Conservation (phyloP, 192 early-diverging fungal genomes). For the Glomus cerebriforme region DNA sequence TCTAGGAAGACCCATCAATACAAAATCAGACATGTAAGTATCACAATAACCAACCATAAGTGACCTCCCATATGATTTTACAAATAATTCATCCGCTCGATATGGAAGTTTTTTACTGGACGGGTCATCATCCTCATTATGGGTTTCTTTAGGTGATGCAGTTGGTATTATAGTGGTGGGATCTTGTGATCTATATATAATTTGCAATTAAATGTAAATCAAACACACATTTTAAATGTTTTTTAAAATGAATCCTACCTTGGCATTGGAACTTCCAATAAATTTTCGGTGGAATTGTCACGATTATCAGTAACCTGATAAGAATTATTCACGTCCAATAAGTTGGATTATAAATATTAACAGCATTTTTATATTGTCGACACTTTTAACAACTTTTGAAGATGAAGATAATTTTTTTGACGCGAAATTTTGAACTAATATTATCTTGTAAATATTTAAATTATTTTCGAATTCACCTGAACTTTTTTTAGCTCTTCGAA, state of each 20-base stretch:
- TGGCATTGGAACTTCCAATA: slow-evolving; percentile 30
- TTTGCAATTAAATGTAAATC: background rate
- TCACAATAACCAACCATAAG: slow-evolving; percentile 58
- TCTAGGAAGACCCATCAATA: slow-evolving; percentile 56
- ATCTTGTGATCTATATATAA: background rate
- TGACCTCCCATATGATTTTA: slow-evolving; percentile 60
- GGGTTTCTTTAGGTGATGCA: background rate
- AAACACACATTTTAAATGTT: background rate
- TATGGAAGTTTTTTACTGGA: slow-evolving; percentile 37
- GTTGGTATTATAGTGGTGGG: background rate
- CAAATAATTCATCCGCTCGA: slow-evolving; percentile 49
- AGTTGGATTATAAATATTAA: background rate
- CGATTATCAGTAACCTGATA: background rate
- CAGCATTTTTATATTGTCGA: background rate
- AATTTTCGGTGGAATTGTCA: slow-evolving; percentile 7
- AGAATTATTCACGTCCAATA: background rate
- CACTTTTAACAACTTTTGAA: too few relatives aligned
- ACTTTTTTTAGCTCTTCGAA: background rate
- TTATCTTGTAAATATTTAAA: too few relatives aligned
- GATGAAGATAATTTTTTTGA: too few relatives aligned
- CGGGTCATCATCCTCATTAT: background rate
- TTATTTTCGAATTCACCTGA: background rate
- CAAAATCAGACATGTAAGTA: slow-evolving; percentile 58
- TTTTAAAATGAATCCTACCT: background rate
- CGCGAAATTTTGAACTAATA: background rate